A percentile compares a stretch with the other conserved stretches of the same genome.
Evolutionary conservation across 495 filamentous ascomycete genomes (phyloP).

Genomic region (Sphaerosporella brunnea): DNA sequence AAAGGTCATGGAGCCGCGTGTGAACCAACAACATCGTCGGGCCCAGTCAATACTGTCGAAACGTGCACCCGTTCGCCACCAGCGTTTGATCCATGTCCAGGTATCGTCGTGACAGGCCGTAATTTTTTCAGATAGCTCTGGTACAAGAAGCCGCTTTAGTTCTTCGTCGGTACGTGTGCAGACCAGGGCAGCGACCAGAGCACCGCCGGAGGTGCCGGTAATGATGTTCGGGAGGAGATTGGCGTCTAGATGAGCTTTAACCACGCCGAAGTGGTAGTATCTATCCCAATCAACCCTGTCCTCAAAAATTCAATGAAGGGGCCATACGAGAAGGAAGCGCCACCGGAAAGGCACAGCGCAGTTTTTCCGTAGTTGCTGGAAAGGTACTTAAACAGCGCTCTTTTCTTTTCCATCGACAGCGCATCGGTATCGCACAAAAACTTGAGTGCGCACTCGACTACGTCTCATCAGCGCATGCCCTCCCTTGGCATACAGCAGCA

Average conservation of each 20-base stretch:
- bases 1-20: constrained; percentile 77
- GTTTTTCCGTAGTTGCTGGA: constrained; percentile 84
- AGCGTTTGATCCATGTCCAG: constrained; percentile 56
- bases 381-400: constrained; percentile 68
- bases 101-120: constrained; percentile 58
- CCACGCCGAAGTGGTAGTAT: constrained; percentile 94
- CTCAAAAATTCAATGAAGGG: no score
- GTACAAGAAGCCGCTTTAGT: constrained; percentile 65
- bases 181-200: constrained; percentile 72
- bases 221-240: constrained; percentile 78
- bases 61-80: constrained; percentile 81
- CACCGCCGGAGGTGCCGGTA: constrained; percentile 86
- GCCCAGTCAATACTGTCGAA: constrained; percentile 94
- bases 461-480: constrained; percentile 3
- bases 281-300: no score
- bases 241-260: constrained; percentile 78
- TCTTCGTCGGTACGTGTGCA: constrained; percentile 85
- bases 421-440: constrained; percentile 49
- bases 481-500: no score
- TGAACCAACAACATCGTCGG: constrained; percentile 68
- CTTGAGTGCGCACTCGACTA: constrained; percentile 43
- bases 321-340: constrained; percentile 88
- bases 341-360: constrained; percentile 79
- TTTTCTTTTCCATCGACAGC: constrained; percentile 55
- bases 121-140: constrained; percentile 67